Evolutionary conservation across 129 eudicot genomes (phyloP).

Genomic region (Silybum marianum): DNA sequence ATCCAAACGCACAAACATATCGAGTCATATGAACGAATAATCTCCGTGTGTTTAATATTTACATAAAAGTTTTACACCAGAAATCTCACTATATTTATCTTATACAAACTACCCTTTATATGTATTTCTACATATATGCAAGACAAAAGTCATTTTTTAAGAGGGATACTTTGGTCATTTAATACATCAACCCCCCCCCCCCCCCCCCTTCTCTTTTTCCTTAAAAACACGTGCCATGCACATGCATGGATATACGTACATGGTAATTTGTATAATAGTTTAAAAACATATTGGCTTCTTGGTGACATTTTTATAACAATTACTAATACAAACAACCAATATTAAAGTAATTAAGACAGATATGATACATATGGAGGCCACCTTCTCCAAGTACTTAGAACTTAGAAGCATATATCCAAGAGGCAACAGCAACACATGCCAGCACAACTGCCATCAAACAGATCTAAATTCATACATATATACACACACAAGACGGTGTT

Average conservation of each 20-base stretch:
- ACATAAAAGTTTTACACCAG: background rate
- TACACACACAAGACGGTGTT: too few species aligned
- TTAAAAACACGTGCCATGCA: background rate
- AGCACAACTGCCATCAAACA: constrained; percentile 41
- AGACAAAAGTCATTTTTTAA: background rate
- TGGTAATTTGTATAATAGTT: background rate
- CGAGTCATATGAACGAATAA: background rate
- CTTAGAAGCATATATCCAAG: constrained; percentile 43
- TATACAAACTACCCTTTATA: background rate
- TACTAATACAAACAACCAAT: background rate
- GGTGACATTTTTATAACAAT: background rate
- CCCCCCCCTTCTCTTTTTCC: background rate
- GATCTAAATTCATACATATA: background rate
- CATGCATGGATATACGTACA: background rate
- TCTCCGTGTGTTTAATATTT: background rate
- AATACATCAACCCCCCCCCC: background rate
- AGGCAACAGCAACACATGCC: constrained; percentile 47
- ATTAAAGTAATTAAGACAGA: constrained; percentile 4
- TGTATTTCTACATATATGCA: background rate
- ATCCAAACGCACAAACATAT: background rate
- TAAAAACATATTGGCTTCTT: background rate
- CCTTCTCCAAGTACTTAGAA: constrained; percentile 25
- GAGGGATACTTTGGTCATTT: background rate
- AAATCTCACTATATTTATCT: background rate
- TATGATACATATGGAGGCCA: constrained; percentile 7